Evolutionary conservation across 1,139 yeast genomes (phyloP).

Genomic region (Debaryomyces sp.): DNA sequence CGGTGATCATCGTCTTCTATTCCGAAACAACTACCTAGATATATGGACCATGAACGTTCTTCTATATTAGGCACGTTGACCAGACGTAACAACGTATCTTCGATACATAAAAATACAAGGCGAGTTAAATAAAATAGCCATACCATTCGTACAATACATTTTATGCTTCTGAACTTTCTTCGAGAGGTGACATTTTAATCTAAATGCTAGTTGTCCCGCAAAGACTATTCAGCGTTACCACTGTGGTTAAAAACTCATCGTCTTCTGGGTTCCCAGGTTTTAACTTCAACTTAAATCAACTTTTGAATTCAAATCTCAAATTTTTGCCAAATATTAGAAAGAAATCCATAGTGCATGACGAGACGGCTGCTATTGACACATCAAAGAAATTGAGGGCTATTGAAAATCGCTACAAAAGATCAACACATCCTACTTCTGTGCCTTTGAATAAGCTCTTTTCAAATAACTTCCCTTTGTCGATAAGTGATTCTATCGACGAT

Average conservation of each 20-base stretch:
- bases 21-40: neutral
- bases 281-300: neutral
- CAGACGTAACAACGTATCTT: neutral
- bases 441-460: conserved; percentile 55
- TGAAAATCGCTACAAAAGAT: conserved; percentile 33
- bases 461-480: conserved; percentile 59
- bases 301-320: neutral
- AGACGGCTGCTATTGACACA: neutral
- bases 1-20: neutral
- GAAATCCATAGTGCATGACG: neutral
- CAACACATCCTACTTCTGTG: conserved; percentile 66
- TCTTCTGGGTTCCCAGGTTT: conserved; percentile 5
- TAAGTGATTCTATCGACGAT: conserved; percentile 55
- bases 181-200: neutral
- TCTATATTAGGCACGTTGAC: neutral
- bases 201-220: conserved; percentile 3
- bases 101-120: neutral
- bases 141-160: neutral
- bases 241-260: neutral
- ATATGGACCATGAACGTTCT: neutral
- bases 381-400: neutral
- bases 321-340: neutral
- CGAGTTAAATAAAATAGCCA: neutral
- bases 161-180: neutral
- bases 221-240: conserved; percentile 1